Conservation (phyloP, 306 rosid species). For the Castanopsis chinensis region DNA sequence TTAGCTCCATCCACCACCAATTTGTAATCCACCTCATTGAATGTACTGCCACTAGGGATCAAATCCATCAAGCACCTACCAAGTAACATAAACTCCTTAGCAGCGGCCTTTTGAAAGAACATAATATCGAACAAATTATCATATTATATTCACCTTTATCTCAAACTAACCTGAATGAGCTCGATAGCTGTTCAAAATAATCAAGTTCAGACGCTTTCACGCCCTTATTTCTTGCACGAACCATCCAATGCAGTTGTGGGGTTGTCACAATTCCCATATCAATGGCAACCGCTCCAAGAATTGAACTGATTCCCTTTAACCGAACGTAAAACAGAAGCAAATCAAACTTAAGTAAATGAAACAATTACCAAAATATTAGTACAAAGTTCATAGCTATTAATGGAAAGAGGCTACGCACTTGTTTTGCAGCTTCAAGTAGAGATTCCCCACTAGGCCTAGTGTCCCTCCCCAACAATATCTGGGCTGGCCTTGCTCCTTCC, state of each 20-base stretch:
- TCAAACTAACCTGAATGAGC: constrained; percentile 70
- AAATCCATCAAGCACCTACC: constrained; percentile 85
- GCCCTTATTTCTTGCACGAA: constrained; percentile 68
- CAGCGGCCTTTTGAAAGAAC: constrained; percentile 10
- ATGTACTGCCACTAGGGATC: constrained; percentile 46
- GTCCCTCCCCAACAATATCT: constrained; percentile 82
- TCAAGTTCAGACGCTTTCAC: constrained; percentile 53
- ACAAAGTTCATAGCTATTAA: constrained; percentile 1
- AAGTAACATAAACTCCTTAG: constrained; percentile 39
- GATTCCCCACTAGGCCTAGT: constrained; percentile 86
- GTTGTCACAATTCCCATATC: constrained; percentile 90
- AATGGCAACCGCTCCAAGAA: constrained; percentile 56
- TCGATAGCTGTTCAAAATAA: constrained; percentile 70
- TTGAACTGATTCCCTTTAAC: constrained; percentile 72
- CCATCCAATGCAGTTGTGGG: constrained; percentile 95
- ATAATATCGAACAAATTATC: constrained; percentile 10
- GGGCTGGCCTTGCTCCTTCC: constrained; percentile 40
- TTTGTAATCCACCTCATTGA: constrained; percentile 29
- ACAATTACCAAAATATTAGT: neutral
- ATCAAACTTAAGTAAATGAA: neutral
- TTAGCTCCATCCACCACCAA: constrained; percentile 90
- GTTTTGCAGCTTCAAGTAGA: constrained; percentile 83
- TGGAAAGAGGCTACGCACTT: constrained; percentile 30
- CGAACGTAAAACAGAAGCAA: neutral
- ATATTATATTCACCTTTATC: neutral